A percentile compares a stretch with the other conserved stretches of the same genome.
Evolutionary conservation across 768 basidiomycete species (phyloP).

Genomic region (Rhodotorula graminis): DNA sequence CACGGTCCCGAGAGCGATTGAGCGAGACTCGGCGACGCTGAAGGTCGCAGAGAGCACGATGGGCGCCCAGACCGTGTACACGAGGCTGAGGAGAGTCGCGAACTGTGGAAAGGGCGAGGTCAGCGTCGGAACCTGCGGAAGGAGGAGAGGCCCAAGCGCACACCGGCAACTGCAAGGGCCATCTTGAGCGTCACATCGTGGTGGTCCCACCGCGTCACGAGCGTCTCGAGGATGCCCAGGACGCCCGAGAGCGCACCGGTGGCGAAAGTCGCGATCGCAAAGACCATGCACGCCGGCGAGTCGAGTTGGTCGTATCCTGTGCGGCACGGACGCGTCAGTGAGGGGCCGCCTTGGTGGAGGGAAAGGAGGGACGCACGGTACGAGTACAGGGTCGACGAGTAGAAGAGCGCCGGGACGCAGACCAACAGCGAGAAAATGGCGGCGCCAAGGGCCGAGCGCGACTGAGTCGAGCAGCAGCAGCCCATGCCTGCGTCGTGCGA

Average conservation of each 20-base stretch:
- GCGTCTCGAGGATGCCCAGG: not conserved
- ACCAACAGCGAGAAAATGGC: not conserved
- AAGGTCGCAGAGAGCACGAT: not conserved
- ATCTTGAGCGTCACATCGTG: not conserved
- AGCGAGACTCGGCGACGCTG: not conserved
- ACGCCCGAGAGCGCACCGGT: not conserved
- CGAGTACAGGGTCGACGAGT: not conserved
- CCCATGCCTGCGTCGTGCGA: not conserved
- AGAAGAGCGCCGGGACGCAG: not conserved
- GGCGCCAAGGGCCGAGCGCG: not conserved
- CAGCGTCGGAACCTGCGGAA: not conserved
- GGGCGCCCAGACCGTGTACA: not conserved
- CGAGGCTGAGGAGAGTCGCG: not conserved
- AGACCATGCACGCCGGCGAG: not conserved
- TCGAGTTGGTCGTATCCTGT: not conserved
- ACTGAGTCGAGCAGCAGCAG: constrained; percentile 2
- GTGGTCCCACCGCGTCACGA: not conserved
- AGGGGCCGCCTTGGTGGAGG: too few species aligned
- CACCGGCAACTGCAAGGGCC: too few species aligned
- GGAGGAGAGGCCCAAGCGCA: too few species aligned
- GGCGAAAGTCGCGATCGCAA: not conserved
- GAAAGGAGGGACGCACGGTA: not conserved
- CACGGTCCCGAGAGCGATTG: not conserved
- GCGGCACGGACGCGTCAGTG: too few species aligned
- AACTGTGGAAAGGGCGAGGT: not conserved